Percentiles rank a stretch among this genome's conserved stretches.
Evolutionary conservation across 768 basidiomycete species (phyloP).

Genomic region (Tricholomella constricta): DNA sequence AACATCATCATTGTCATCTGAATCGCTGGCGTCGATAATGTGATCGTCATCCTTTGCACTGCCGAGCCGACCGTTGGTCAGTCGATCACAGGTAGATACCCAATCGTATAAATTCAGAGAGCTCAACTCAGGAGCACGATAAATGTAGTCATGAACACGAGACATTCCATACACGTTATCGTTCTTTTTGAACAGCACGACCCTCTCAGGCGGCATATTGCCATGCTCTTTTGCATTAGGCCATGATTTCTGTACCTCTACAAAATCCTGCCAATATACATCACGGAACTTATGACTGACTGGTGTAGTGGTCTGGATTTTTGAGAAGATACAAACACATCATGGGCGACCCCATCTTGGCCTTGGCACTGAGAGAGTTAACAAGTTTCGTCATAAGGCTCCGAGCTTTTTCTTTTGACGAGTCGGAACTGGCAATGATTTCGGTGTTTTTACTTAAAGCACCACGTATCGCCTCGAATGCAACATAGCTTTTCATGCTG

Average conservation of each 20-base stretch:
- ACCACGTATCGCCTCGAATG: constrained; percentile 33
- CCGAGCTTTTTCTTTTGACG: constrained; percentile 23
- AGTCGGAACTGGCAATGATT: constrained; percentile 14
- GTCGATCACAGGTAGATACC: constrained; percentile 17
- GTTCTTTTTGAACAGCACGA: constrained; percentile 19
- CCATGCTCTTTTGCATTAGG: background rate
- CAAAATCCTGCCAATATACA: constrained; percentile 36
- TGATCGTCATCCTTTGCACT: too few species aligned
- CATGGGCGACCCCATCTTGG: constrained; percentile 42
- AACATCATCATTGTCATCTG: too few species aligned
- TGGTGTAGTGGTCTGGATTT: constrained; percentile 41
- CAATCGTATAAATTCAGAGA: constrained; percentile 30
- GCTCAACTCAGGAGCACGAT: constrained; percentile 18
- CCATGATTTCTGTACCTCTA: constrained; percentile 24
- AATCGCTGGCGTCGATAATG: too few species aligned
- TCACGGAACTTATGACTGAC: constrained; percentile 30
- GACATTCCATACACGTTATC: constrained; percentile 23
- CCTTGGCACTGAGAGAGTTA: constrained; percentile 32
- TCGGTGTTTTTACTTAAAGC: constrained; percentile 19
- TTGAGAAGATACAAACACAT: constrained; percentile 33
- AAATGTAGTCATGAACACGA: constrained; percentile 35
- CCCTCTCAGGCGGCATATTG: constrained; percentile 16
- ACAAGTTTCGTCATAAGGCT: constrained; percentile 35
- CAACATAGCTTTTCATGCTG: constrained; percentile 35
- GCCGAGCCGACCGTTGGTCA: background rate